Base-by-base conservation (phyloP, 2,329 filamentous ascomycete species). In the Penicillium sp. region DNA sequence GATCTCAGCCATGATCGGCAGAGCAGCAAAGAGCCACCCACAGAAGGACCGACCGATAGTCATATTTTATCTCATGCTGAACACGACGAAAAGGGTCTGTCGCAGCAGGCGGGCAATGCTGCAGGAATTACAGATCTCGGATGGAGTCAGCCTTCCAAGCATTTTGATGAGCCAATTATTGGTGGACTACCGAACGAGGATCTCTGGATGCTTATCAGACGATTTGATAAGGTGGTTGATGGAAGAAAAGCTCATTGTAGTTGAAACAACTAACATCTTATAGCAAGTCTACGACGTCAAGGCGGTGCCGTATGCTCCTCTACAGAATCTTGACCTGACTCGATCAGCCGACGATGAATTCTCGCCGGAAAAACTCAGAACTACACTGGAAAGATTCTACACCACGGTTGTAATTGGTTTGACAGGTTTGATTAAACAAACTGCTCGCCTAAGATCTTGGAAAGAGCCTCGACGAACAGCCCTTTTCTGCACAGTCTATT, bases 261-360 rank as follows among this genome's bases (percentile, higher is more conserved):
- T 42, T 44, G 18, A 26, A 31, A 9, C 26, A 26, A 25, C 67
- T 77, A 58, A 74, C 49, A 4, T 35, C 14, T 42, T 37, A 25
- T 49, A 82, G 83, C 83, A 86, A 83, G 82, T 86, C 70, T 86
- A 85, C 69, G 81, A 85, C 73, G 88, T 94, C 63, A 90, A 89
- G 69, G 85, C 88, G 26, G 83, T 87, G 8, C 75, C 81, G 0
- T 71, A 81, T 46, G 73, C 83, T 7, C 80, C 83, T 1, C 81
- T 88, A 1, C 89, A 88, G 6, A 84, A 85, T 14, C 76, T 96
- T 35, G 90, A 95, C 70, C 81, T 95, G 55, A 90, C 92, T 63
- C 87, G 90, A 53, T 87, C 89, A 4, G 87, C 92, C 37, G 87
- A 93, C 51, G 90, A 94, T 62, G 88, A 92, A 54, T 94, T 94